Conservation (phyloP, 768 basidiomycete species). For the Fomitopsis serialis region DNA sequence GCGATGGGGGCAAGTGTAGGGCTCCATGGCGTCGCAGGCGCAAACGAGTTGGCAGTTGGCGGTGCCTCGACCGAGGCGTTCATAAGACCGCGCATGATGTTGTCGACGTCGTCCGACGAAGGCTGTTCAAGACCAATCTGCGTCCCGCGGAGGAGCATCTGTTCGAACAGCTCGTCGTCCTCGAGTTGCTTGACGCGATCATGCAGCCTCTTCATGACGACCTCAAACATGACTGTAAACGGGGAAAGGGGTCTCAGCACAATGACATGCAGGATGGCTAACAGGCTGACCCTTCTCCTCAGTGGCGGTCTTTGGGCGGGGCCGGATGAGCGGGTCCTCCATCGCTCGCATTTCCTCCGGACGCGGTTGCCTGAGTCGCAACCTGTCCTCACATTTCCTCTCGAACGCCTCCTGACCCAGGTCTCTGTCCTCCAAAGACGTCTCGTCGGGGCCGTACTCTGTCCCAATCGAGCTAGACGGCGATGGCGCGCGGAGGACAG, state of each 20-base stretch:
- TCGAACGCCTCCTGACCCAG: constrained; percentile 33
- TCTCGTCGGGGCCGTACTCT: constrained; percentile 41
- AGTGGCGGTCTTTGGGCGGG: constrained; percentile 22
- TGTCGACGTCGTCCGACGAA: constrained; percentile 32
- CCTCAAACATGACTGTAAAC: constrained; percentile 29
- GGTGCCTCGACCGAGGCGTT: constrained; percentile 3
- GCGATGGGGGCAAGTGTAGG: not conserved
- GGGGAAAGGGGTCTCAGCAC: too few species aligned
- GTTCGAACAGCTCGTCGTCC: constrained; percentile 39
- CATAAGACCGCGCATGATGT: constrained; percentile 39
- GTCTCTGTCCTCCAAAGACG: constrained; percentile 34
- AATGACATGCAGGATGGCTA: not conserved
- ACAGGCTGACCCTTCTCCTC: constrained; percentile 35
- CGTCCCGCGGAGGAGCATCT: constrained; percentile 30
- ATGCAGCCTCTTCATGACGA: constrained; percentile 35
- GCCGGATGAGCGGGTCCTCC: constrained; percentile 27
- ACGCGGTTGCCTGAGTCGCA: constrained; percentile 30
- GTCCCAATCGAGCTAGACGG: constrained; percentile 44
- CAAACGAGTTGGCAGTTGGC: not conserved
- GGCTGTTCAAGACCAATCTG: constrained; percentile 31
- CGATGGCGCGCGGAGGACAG: constrained; percentile 40
- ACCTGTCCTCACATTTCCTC: constrained; percentile 27
- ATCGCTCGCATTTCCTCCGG: constrained; percentile 33
- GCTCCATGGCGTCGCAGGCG: not conserved
- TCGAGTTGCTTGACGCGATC: constrained; percentile 34